These are phyloP conservation scores for Pestalotiopsis sp. DNA, from an alignment of 2,329 filamentous ascomycete species.

Conservation along the genomic window DNA sequence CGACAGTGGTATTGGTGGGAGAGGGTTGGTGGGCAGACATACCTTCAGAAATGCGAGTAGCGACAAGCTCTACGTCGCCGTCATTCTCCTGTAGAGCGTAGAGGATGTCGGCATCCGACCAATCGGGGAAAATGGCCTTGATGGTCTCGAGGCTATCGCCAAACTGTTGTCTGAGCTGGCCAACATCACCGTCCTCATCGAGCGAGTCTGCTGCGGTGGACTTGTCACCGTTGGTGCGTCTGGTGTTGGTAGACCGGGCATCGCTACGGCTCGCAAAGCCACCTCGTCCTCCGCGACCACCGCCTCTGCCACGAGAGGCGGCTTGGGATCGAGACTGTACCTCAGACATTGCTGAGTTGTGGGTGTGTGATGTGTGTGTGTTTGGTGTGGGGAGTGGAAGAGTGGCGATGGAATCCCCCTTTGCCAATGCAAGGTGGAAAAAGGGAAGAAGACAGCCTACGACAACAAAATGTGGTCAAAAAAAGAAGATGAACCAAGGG, in stretches of 20 bases:
- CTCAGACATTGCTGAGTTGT: slow-evolving; percentile 80
- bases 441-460: slow-evolving; percentile 13
- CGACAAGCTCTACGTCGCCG: slow-evolving; percentile 73
- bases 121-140: slow-evolving; percentile 91
- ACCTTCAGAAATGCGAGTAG: slow-evolving; percentile 81
- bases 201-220: slow-evolving; percentile 58
- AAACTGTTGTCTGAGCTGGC: slow-evolving; percentile 13
- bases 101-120: slow-evolving; percentile 93
- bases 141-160: slow-evolving; percentile 71
- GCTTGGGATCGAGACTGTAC: slow-evolving; percentile 75
- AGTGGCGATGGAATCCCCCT: slow-evolving; percentile 18
- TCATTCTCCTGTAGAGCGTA: slow-evolving; percentile 89
- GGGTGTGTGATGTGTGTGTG: slow-evolving; percentile 32
- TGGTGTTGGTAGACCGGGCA: slow-evolving; percentile 54
- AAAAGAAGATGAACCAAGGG: neutral
- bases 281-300: slow-evolving; percentile 81
- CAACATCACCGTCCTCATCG: slow-evolving; percentile 71
- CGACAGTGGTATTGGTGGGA: slow-evolving; percentile 14
- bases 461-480: slow-evolving; percentile 10
- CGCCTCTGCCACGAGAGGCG: slow-evolving; percentile 86
- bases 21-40: slow-evolving; percentile 2
- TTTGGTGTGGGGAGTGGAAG: slow-evolving; percentile 22
- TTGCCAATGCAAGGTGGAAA: slow-evolving; percentile 4
- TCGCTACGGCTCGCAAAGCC: slow-evolving; percentile 70
- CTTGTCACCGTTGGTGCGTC: slow-evolving; percentile 72